Evolutionary conservation across 108 stramenopile genomes (phyloP).

Genomic region (Nitzschia sp.): DNA sequence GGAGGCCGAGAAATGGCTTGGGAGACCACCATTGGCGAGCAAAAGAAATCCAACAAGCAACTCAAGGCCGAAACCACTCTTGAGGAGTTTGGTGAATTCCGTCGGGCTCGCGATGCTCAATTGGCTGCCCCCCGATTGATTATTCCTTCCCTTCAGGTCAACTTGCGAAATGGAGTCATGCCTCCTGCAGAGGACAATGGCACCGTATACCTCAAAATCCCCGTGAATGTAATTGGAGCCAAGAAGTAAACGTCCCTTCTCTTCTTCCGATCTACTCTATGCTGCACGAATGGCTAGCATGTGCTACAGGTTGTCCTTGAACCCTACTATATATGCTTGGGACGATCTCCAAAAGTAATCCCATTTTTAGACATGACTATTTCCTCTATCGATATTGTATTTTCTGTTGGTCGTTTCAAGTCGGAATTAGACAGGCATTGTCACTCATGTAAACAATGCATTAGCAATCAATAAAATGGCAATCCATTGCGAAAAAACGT

Average conservation of each 20-base stretch:
- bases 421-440: too few species aligned
- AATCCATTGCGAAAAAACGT: too few species aligned
- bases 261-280: not conserved
- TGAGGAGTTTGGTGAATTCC: conserved; percentile 23
- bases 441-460: too few species aligned
- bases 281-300: not conserved
- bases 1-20: conserved; percentile 26
- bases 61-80: conserved; percentile 12
- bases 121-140: conserved; percentile 17
- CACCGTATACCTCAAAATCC: conserved; percentile 15
- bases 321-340: too few species aligned
- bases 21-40: conserved; percentile 27
- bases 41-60: conserved; percentile 18
- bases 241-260: not conserved
- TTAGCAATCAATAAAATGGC: too few species aligned
- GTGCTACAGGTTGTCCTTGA: not conserved
- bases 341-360: too few species aligned
- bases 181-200: conserved; percentile 23
- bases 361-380: too few species aligned
- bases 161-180: conserved; percentile 22
- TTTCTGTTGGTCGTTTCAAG: too few species aligned
- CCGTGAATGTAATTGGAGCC: conserved; percentile 20
- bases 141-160: conserved; percentile 23
- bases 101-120: conserved; percentile 18
- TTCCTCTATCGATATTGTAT: too few species aligned